Conservation (phyloP, 2,329 filamentous ascomycete genomes). For the Exutisphaerella laricina region DNA sequence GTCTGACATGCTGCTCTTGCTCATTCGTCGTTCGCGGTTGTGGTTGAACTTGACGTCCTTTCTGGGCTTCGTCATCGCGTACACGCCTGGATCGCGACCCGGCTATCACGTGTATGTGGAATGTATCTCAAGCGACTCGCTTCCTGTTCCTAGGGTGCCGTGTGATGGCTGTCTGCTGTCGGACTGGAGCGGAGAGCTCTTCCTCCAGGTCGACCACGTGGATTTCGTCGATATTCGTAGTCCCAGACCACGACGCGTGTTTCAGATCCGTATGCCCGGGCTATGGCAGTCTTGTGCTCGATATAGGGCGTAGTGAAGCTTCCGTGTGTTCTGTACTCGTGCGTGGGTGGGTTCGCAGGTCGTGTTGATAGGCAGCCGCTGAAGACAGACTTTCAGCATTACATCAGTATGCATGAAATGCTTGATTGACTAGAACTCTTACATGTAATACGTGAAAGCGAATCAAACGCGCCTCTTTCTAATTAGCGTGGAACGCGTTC, state of each 20-base stretch:
- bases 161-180: too few relatives aligned
- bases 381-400: background rate
- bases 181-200: slow-evolving; percentile 7
- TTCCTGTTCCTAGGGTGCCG: slow-evolving; percentile 5
- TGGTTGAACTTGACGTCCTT: slow-evolving; percentile 59
- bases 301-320: too few relatives aligned
- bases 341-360: too few relatives aligned
- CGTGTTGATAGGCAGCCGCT: background rate
- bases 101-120: slow-evolving; percentile 1
- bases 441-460: slow-evolving; percentile 6
- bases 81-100: background rate
- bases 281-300: too few relatives aligned
- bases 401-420: slow-evolving; percentile 4
- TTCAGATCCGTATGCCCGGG: too few relatives aligned
- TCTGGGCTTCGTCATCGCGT: slow-evolving; percentile 48
- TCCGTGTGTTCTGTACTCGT: too few relatives aligned
- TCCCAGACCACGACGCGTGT: too few relatives aligned
- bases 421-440: too few relatives aligned
- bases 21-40: slow-evolving; percentile 51
- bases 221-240: too few relatives aligned
- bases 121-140: background rate
- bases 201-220: slow-evolving; percentile 4
- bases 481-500: too few relatives aligned
- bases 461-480: too few relatives aligned
- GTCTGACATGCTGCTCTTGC: slow-evolving; percentile 57